Evolutionary conservation across 1,139 yeast species (phyloP).

Genomic region (Suhomyces kunorum): DNA sequence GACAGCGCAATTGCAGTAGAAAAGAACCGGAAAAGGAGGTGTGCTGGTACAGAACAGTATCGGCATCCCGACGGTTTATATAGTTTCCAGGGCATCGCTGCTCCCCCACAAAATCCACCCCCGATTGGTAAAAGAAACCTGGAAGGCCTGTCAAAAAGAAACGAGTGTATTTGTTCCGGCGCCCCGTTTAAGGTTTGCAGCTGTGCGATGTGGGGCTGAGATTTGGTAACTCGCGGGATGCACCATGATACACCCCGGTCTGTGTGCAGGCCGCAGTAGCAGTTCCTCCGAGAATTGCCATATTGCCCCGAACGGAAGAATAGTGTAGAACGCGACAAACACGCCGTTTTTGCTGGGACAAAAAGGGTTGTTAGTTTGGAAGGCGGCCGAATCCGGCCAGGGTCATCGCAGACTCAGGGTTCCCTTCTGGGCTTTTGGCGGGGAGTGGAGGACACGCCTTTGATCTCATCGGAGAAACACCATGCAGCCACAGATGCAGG

Average conservation of each 20-base stretch:
- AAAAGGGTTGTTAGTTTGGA: neutral
- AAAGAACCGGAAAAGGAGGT: neutral
- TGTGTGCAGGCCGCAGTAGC: conserved; percentile 2
- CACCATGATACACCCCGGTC: neutral
- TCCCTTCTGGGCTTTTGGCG: too few relatives aligned
- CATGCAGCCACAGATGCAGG: too few relatives aligned
- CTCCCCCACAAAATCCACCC: conserved; percentile 11
- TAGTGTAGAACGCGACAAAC: neutral
- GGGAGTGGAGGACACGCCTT: too few relatives aligned
- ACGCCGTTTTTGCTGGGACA: neutral
- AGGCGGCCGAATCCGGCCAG: too few relatives aligned
- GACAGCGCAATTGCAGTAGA: neutral
- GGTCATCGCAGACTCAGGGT: too few relatives aligned
- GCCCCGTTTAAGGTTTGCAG: neutral
- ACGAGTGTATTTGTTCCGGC: conserved; percentile 16
- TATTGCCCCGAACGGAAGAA: conserved; percentile 1
- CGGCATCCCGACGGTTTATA: neutral
- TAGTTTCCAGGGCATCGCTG: neutral
- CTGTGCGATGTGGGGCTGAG: neutral
- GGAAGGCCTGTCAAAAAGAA: conserved; percentile 12
- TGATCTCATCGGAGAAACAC: too few relatives aligned
- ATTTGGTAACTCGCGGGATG: neutral
- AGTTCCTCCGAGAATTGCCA: conserved; percentile 6
- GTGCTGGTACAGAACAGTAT: neutral
- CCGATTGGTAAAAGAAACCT: conserved; percentile 10